Base-by-base conservation (phyloP, 2,329 filamentous ascomycete genomes). In the Nothophoma quercina region DNA sequence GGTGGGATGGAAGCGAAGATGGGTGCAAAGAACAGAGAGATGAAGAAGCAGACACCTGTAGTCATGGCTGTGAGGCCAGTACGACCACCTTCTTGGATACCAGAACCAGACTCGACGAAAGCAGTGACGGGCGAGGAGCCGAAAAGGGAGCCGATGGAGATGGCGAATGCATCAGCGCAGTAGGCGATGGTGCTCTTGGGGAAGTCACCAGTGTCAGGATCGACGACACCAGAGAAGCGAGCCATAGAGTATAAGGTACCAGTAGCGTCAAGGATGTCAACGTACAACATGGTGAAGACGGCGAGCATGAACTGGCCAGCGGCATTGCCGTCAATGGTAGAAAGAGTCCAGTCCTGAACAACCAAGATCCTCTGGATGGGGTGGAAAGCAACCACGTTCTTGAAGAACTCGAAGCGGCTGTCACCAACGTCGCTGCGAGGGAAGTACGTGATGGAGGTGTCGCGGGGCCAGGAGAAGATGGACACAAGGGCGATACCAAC, bases 181-280 rank as follows among this genome's bases (percentile, higher is more conserved):
- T 96, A 96, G 1, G 91, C 91, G 12, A 91, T 78, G 1, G 90
- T 87, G n/a, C 89, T 93, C 45, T 90, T 89, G 70, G 95, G 90
- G 56, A 96, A 96, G 68, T 96, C 91, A 66, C 91, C 88, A 0
- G 91, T 95, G 33, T 85, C 82, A 59, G 90, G 88, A 62, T 96
- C 89, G 67, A 96, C 87, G 50, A 90, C 85, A 34, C 89, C 86
- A 59, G 88, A 88, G 72, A 93, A 95, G 19, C 88, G 87, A 18
- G 91, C 91, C 91, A 96, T 96, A 18, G 90, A 90, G 77, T 96
- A 96, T 50, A 96, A 78, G 0, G 91, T 96, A 61, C 90, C 91
- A 0, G 91, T 96, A 58, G 66, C 67, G 74, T 96, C 91, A 35
- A 96, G 84, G 51, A 96, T 93, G 68, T 96, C 91, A 61, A 96